These are phyloP conservation scores for Fusarium avenaceum DNA, from an alignment of 2,329 filamentous ascomycete genomes.

Conservation along the genomic window DNA sequence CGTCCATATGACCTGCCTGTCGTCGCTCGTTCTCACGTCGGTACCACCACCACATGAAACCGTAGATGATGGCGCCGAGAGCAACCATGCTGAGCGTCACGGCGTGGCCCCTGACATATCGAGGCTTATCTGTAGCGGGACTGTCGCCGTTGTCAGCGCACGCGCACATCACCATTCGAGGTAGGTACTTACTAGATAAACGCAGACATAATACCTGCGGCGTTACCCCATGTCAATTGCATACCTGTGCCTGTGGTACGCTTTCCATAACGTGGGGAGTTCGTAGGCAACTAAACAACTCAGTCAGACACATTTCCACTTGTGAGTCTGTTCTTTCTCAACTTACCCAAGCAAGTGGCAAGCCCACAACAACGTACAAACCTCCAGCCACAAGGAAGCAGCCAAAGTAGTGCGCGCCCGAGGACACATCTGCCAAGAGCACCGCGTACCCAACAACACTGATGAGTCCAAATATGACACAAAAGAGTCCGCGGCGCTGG, in stretches of 20 bases:
- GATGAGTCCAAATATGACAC: conserved; percentile 71
- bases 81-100: conserved; percentile 71
- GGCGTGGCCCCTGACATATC: conserved; percentile 73
- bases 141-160: conserved; percentile 51
- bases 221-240: conserved; percentile 78
- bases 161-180: background rate
- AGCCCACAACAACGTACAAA: conserved; percentile 72
- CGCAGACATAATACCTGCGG: conserved; percentile 78
- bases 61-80: conserved; percentile 66
- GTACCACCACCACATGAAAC: conserved; percentile 68
- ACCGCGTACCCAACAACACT: conserved; percentile 78
- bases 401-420: conserved; percentile 78
- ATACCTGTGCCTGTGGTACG: conserved; percentile 78
- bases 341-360: conserved; percentile 68
- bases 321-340: background rate
- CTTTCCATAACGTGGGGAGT: conserved; percentile 81
- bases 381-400: conserved; percentile 83
- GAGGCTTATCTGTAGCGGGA: conserved; percentile 63
- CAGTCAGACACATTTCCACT: conserved; percentile 4
- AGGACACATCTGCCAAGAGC: conserved; percentile 70
- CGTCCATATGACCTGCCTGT: conserved; percentile 55
- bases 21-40: conserved; percentile 61
- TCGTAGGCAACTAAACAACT: conserved; percentile 66
- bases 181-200: conserved; percentile 67
- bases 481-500: conserved; percentile 75